Conservation (phyloP, 495 filamentous ascomycete genomes). For the Penicillium antarcticum region DNA sequence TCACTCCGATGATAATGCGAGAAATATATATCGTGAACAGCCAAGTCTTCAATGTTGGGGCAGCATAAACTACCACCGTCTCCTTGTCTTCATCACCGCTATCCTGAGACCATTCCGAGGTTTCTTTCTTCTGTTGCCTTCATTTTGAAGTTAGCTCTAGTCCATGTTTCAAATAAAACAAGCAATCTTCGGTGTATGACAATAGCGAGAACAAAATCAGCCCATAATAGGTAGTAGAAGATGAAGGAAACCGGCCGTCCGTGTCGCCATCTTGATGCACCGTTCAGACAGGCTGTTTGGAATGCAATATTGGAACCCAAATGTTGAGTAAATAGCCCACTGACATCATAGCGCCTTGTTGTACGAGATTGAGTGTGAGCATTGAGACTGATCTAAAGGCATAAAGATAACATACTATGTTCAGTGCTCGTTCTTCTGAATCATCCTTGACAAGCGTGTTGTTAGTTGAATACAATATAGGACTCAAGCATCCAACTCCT, state of each 20-base stretch:
- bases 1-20: no score
- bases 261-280: conserved; percentile 43
- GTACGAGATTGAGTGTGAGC: neutral
- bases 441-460: conserved; percentile 46
- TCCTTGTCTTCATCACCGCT: conserved; percentile 13
- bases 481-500: conserved; percentile 40
- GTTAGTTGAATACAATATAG: conserved; percentile 45
- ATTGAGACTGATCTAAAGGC: neutral
- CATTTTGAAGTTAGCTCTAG: neutral
- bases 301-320: conserved; percentile 45
- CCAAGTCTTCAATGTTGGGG: neutral
- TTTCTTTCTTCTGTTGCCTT: conserved; percentile 15
- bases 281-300: conserved; percentile 38
- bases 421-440: conserved; percentile 44
- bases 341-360: conserved; percentile 47
- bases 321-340: conserved; percentile 49
- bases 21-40: no score
- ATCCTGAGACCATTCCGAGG: neutral
- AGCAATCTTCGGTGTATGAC: conserved; percentile 32
- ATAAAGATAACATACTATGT: conserved; percentile 30
- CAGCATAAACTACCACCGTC: conserved; percentile 3
- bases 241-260: conserved; percentile 42
- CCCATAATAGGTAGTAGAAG: conserved; percentile 41
- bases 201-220: conserved; percentile 35
- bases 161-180: neutral